Conservation (phyloP, 192 early-diverging fungal genomes). For the Coemansia sp. region DNA sequence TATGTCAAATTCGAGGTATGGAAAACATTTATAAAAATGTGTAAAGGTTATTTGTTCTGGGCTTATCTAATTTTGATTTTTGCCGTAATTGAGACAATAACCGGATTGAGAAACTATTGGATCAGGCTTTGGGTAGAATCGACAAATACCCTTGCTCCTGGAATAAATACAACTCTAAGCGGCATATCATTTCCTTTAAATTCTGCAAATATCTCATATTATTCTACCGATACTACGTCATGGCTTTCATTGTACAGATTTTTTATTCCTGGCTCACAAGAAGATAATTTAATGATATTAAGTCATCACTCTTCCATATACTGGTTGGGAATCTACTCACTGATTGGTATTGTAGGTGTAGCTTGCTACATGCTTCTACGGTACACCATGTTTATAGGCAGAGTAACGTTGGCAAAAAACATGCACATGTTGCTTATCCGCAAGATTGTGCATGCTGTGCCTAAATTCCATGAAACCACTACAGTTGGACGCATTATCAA, state of each 20-base stretch:
- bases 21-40: conserved; percentile 66
- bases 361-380: conserved; percentile 38
- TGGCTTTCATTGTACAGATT: too few relatives aligned
- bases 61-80: not conserved
- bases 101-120: too few relatives aligned
- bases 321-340: conserved; percentile 67
- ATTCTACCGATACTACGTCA: conserved; percentile 22
- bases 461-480: conserved; percentile 85
- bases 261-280: too few relatives aligned
- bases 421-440: conserved; percentile 61
- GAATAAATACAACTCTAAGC: not conserved
- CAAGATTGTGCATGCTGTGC: conserved; percentile 63
- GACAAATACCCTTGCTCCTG: not conserved
- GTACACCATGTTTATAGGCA: conserved; percentile 51
- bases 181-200: not conserved
- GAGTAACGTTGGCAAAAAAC: conserved; percentile 58
- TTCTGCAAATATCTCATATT: not conserved
- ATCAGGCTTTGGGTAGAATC: too few relatives aligned
- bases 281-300: too few relatives aligned
- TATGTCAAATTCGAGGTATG: conserved; percentile 71
- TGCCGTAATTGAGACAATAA: too few relatives aligned
- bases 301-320: conserved; percentile 26
- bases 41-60: conserved; percentile 65
- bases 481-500: conserved; percentile 86
- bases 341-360: conserved; percentile 53